phyloP scores from a whole-genome alignment of 2,329 filamentous ascomycete species.

The Colletotrichum simmondsii region DNA sequence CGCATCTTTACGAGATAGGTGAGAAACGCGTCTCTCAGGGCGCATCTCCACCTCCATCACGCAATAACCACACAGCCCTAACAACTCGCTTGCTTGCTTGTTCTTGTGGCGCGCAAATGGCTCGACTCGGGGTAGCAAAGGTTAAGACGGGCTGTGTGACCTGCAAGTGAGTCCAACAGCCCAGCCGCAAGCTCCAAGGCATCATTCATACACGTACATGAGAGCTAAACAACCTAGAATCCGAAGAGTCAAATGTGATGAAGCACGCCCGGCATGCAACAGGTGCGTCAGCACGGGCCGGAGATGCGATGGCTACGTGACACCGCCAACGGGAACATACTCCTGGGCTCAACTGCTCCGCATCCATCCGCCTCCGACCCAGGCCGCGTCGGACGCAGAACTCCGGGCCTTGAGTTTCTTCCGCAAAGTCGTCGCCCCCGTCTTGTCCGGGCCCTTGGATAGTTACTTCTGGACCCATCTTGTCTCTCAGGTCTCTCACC shows the following conservation, averaged over 20 bases:
- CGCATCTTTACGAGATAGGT: slow-evolving; percentile 5
- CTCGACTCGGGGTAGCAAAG: slow-evolving; percentile 22
- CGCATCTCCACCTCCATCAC: not conserved
- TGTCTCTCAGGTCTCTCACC: slow-evolving; percentile 48
- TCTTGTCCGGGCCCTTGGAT: slow-evolving; percentile 48
- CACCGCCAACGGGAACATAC: slow-evolving; percentile 26
- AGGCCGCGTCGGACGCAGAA: slow-evolving; percentile 40
- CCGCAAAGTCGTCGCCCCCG: slow-evolving; percentile 47
- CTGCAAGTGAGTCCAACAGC: slow-evolving; percentile 37
- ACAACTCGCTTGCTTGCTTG: too few species aligned
- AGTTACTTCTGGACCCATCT: slow-evolving; percentile 54
- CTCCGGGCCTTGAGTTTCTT: slow-evolving; percentile 51
- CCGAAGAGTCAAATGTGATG: slow-evolving; percentile 47
- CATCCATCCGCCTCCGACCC: slow-evolving; percentile 36
- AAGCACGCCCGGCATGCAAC: slow-evolving; percentile 41
- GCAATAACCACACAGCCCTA: too few species aligned
- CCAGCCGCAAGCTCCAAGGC: not conserved
- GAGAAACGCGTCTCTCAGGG: not conserved
- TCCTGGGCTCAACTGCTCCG: slow-evolving; percentile 50
- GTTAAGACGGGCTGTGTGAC: slow-evolving; percentile 40
- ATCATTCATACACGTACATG: not conserved
- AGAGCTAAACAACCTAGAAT: slow-evolving; percentile 32
- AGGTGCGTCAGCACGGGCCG: slow-evolving; percentile 40
- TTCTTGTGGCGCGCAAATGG: not conserved
- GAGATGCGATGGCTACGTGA: slow-evolving; percentile 46